Evolutionary conservation across 2,329 filamentous ascomycete genomes (phyloP).

Genomic region (Epichloe typhina): DNA sequence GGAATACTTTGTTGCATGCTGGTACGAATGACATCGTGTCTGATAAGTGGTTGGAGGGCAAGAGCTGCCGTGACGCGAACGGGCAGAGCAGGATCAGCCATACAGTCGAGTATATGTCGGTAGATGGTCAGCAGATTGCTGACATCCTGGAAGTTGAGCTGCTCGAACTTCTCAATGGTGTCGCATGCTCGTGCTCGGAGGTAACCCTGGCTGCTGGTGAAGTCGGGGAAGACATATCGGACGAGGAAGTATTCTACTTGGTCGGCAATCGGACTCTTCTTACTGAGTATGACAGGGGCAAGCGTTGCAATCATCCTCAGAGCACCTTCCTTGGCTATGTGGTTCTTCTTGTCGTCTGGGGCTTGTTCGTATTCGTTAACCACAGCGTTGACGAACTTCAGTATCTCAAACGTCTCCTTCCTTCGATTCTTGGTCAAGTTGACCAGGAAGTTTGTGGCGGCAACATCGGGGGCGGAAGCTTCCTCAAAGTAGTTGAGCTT

Average conservation of each 20-base stretch:
- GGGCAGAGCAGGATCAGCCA: conserved; percentile 86
- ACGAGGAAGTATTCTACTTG: conserved; percentile 98
- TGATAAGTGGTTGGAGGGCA: conserved; percentile 86
- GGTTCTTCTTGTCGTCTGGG: conserved; percentile 79
- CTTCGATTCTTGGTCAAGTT: conserved; percentile 86
- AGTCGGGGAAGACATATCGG: conserved; percentile 95
- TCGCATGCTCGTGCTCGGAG: conserved; percentile 91
- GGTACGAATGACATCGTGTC: conserved; percentile 83
- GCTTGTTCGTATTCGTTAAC: conserved; percentile 85
- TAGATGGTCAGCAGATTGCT: conserved; percentile 96
- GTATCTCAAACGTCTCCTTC: conserved; percentile 89
- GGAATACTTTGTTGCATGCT: conserved; percentile 98
- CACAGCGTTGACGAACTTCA: conserved; percentile 88
- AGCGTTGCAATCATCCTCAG: conserved; percentile 94
- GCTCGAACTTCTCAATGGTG: conserved; percentile 94
- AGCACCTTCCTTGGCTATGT: conserved; percentile 90
- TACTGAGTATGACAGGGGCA: conserved; percentile 84
- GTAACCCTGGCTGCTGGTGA: conserved; percentile 83
- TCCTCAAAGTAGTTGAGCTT: conserved; percentile 98
- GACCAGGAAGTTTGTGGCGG: conserved; percentile 91
- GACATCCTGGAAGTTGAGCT: conserved; percentile 90
- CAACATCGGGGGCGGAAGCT: conserved; percentile 85
- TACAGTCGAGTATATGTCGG: conserved; percentile 89
- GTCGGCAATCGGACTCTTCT: conserved; percentile 95
- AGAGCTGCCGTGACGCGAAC: conserved; percentile 90